Conservation (phyloP, 306 rosid species). For the Prunus mira region DNA sequence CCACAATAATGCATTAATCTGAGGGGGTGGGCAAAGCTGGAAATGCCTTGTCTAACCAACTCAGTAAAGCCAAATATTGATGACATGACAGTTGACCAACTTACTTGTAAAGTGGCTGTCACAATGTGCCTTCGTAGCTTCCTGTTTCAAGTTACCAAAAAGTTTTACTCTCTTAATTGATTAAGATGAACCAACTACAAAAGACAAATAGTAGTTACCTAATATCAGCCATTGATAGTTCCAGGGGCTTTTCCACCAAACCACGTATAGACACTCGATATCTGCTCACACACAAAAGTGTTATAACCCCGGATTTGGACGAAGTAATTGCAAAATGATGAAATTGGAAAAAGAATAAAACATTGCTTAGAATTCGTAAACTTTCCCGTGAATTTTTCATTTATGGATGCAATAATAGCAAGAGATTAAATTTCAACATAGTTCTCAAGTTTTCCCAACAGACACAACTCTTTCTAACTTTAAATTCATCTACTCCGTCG, state of each 20-base stretch:
- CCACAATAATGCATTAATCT: too few relatives aligned
- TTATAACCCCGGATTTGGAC: constrained; percentile 39
- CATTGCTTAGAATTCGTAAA: constrained; percentile 3
- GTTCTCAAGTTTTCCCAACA: too few relatives aligned
- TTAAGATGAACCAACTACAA: constrained; percentile 7
- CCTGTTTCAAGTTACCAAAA: constrained; percentile 31
- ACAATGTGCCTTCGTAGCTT: constrained; percentile 71
- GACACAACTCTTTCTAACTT: too few relatives aligned
- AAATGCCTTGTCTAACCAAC: too few relatives aligned
- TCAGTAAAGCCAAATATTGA: neutral
- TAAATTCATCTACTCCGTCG: too few relatives aligned
- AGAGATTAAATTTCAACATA: too few relatives aligned
- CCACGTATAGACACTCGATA: constrained; percentile 1
- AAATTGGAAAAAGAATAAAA: neutral
- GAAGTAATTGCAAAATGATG: neutral
- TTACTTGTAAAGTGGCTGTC: constrained; percentile 79
- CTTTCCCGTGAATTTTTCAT: too few relatives aligned
- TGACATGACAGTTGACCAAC: neutral
- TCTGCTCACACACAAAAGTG: constrained; percentile 4
- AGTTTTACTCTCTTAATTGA: neutral
- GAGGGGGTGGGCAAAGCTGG: too few relatives aligned
- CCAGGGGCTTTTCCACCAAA: neutral
- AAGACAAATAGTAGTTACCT: neutral
- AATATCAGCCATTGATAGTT: constrained; percentile 3
- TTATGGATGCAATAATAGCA: too few relatives aligned